A percentile compares a stretch with the other conserved stretches of the same genome.
These are phyloP conservation scores for Collybia sordida DNA, from an alignment of 768 basidiomycete species.

Conservation along the genomic window DNA sequence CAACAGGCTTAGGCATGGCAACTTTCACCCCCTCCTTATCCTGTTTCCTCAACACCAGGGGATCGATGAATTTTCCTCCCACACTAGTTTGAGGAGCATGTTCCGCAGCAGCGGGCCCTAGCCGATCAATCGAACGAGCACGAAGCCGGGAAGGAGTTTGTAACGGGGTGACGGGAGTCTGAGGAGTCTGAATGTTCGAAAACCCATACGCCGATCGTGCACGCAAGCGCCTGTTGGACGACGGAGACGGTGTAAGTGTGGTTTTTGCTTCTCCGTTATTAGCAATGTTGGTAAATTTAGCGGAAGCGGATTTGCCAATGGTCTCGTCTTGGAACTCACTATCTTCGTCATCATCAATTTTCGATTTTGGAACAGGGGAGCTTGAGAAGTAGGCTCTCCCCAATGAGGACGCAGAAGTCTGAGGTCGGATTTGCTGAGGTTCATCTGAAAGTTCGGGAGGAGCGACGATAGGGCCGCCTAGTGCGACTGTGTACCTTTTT, in stretches of 20 bases:
- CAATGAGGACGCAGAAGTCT: conserved; percentile 25
- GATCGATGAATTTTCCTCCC: conserved; percentile 71
- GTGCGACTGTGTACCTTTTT: conserved; percentile 84
- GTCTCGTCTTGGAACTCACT: conserved; percentile 55
- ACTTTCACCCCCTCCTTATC: conserved; percentile 46
- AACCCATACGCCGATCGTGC: conserved; percentile 63
- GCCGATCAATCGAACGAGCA: conserved; percentile 40
- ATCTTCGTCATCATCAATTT: conserved; percentile 37
- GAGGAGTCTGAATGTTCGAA: conserved; percentile 31
- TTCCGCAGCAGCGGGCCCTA: conserved; percentile 2
- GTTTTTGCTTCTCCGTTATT: conserved; percentile 24
- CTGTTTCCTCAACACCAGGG: conserved; percentile 68
- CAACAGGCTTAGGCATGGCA: conserved; percentile 45
- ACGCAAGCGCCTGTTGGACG: conserved; percentile 37
- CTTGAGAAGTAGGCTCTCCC: conserved; percentile 45
- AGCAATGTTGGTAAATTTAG: conserved; percentile 17
- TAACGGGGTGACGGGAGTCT: conserved; percentile 31
- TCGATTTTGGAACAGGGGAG: conserved; percentile 24
- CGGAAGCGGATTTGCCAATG: conserved; percentile 54
- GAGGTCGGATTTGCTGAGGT: conserved; percentile 6
- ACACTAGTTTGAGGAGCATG: conserved; percentile 13
- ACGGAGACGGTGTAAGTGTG: conserved; percentile 21
- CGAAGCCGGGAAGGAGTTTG: conserved; percentile 28
- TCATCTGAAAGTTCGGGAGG: conserved; percentile 22
- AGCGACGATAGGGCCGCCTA: conserved; percentile 69